A percentile compares a stretch with the other conserved stretches of the same genome.
phyloP scores from a whole-genome alignment of 2,329 filamentous ascomycete genomes.

The Domatiomyces globalis region DNA sequence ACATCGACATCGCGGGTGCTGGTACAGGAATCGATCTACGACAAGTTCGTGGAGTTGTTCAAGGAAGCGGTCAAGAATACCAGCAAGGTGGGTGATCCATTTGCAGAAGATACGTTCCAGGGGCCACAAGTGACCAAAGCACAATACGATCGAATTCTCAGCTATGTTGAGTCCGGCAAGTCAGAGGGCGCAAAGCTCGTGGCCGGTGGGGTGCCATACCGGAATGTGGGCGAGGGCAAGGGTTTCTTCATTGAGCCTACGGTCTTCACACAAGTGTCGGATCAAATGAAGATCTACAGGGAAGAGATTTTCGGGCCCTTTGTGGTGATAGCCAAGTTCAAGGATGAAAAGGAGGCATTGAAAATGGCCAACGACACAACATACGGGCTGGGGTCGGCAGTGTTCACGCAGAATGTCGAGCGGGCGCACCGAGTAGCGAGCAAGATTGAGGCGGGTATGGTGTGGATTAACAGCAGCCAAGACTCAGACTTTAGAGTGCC shows the following conservation, averaged over 20 bases:
- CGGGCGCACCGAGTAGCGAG: slow-evolving; percentile 29
- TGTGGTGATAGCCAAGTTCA: slow-evolving; percentile 28
- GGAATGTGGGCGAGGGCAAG: slow-evolving; percentile 22
- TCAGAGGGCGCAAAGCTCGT: slow-evolving; percentile 27
- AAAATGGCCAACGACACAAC: slow-evolving; percentile 27
- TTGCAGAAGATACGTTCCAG: slow-evolving; percentile 28
- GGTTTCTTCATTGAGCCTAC: slow-evolving; percentile 30
- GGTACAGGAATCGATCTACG: slow-evolving; percentile 41
- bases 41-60: slow-evolving; percentile 26
- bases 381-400: slow-evolving; percentile 30
- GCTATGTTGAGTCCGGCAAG: slow-evolving; percentile 31
- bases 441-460: slow-evolving; percentile 33
- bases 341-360: slow-evolving; percentile 28
- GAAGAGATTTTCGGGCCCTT: slow-evolving; percentile 34
- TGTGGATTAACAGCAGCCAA: slow-evolving; percentile 33
- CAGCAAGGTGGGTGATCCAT: slow-evolving; percentile 30
- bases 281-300: slow-evolving; percentile 25
- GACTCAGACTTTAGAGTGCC: slow-evolving; percentile 29
- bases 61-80: slow-evolving; percentile 23
- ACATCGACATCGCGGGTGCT: slow-evolving; percentile 44
- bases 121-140: slow-evolving; percentile 33
- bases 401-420: slow-evolving; percentile 31
- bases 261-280: slow-evolving; percentile 25
- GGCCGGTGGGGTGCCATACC: slow-evolving; percentile 25
- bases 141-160: slow-evolving; percentile 32